Percentiles rank a stretch among this genome's conserved stretches.
phyloP scores from a whole-genome alignment of 495 filamentous ascomycete genomes.

The Annulohypoxylon stygium region DNA sequence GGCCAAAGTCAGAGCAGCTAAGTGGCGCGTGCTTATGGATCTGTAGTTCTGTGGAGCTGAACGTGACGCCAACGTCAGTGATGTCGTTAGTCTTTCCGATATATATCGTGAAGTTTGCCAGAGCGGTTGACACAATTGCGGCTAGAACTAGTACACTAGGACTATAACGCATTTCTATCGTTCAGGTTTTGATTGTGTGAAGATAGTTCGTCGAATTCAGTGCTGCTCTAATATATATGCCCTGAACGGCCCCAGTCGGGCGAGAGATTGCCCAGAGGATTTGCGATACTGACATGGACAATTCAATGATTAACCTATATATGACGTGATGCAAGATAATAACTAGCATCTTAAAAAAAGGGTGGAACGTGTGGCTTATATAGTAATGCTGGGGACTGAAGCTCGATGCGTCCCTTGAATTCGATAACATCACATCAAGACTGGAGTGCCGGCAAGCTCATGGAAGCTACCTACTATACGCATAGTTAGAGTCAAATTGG shows the following conservation, averaged over 20 bases:
- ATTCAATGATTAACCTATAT: not conserved
- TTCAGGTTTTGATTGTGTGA: not conserved
- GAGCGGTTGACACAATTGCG: not conserved
- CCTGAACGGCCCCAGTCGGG: conserved; percentile 22
- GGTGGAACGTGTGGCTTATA: conserved; percentile 7
- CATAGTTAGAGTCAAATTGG: not conserved
- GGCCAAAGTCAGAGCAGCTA: conserved; percentile 37
- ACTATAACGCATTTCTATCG: conserved; percentile 15
- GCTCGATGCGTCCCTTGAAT: conserved; percentile 9
- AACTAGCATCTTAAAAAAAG: not conserved
- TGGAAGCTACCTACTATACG: not conserved
- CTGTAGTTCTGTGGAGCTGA: conserved; percentile 34
- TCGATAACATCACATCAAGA: not conserved
- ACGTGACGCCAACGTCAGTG: conserved; percentile 38
- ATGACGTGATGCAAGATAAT: not conserved
- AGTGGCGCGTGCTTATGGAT: conserved; percentile 36
- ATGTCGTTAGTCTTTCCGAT: conserved; percentile 40
- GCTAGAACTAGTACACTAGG: not conserved
- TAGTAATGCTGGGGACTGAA: conserved; percentile 14
- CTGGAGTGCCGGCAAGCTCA: conserved; percentile 9
- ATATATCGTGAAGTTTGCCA: conserved; percentile 36
- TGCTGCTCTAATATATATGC: conserved; percentile 31
- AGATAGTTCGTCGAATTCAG: not conserved
- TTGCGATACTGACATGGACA: conserved; percentile 14
- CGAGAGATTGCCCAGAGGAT: conserved; percentile 13